Conservation (phyloP, 73 alveolate species). For the Effrenium voratum region DNA sequence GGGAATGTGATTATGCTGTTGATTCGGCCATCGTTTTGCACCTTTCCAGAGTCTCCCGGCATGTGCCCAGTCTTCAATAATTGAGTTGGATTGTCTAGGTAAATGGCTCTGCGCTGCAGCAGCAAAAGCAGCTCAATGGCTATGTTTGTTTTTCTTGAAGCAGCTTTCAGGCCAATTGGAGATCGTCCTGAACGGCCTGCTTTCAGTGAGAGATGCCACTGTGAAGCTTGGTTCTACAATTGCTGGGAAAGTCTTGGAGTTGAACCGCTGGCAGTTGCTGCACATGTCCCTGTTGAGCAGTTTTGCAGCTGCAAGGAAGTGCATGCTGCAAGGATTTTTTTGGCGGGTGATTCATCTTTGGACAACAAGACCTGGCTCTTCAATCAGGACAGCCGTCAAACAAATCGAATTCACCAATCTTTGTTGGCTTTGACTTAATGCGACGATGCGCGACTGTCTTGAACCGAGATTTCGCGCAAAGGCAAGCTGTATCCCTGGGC, state of each 20-base stretch:
- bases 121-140: background rate
- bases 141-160: background rate
- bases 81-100: background rate
- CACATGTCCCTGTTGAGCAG: background rate
- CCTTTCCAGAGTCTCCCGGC: no score
- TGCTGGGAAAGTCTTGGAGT: background rate
- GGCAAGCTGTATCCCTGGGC: no score
- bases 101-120: background rate
- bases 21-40: background rate
- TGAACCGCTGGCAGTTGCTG: background rate
- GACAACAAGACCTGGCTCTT: constrained; percentile 86
- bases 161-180: background rate
- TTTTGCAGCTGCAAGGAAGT: background rate
- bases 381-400: constrained; percentile 41
- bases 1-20: background rate
- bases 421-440: no score
- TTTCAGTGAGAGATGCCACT: background rate
- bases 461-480: no score
- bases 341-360: constrained; percentile 82
- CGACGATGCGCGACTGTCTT: no score
- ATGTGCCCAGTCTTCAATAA: no score
- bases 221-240: background rate
- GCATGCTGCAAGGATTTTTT: constrained; percentile 7
- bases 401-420: no score
- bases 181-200: background rate